Evolutionary conservation across 805 yeast genomes (phyloP), one percentile per base, ranked within the genome.

Genomic region (Metschnikowia gruessii): DNA sequence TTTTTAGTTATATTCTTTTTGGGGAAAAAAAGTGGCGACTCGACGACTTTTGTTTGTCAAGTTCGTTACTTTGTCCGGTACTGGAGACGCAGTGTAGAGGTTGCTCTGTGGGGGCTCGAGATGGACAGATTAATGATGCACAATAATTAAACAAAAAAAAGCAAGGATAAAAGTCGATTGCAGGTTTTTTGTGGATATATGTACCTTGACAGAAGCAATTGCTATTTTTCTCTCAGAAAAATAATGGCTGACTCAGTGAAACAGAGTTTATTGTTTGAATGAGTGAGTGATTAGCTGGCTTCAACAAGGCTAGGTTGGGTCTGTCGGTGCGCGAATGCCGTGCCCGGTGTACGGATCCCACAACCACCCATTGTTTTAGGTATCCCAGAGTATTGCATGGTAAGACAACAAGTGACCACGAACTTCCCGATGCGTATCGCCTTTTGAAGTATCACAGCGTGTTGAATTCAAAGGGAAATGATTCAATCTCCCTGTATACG

Each of bases 191-290:
- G 22, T 8, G 17, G 22, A 17, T 12, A 33, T 13, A 33, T 16
- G 22, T 33, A 8, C 17, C 22, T 33, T 18, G 13, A n/a, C 13
- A 13, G 16, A 15, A n/a, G 30, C 37, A 31, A 33, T 33, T 29
- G n/a, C 12, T 6, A 18, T 42, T 42, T 19, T 35, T 28, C 16
- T n/a, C 12, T 26, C 11, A 26, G 9, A 26, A 26, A 26, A 10
- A 26, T 26, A 7, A 8, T 26, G 13, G 24, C 39, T 34, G 45
- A 4, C 30, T 28, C 13, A 9, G 16, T 43, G 29, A 43, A 37
- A 43, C 31, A 12, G 39, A 37, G 46, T 43, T 42, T 37, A 43
- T 37, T 43, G 46, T 43, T 24, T 42, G 46, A 42, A 39, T 32
- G 24, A 12, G 37, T 22, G 38, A 38, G 42, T 37, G 46, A 22